Percentiles rank a stretch among this genome's conserved stretches.
These are phyloP conservation scores for Quercus rubra DNA, from an alignment of 306 rosid genomes.

Conservation along the genomic window DNA sequence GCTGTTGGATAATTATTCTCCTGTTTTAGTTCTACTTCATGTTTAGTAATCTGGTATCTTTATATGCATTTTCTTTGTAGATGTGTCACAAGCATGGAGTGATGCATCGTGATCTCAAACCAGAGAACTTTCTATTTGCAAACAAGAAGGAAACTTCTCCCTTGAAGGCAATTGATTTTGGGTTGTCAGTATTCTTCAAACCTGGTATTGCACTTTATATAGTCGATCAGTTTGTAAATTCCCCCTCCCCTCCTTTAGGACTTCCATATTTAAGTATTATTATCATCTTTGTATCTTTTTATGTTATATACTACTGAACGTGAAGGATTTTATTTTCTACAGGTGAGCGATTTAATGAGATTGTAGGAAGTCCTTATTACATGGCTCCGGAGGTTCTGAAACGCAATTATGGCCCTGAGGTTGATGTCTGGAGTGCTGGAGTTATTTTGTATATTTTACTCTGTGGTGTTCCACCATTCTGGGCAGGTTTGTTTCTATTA, in stretches of 20 bases:
- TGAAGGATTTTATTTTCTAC: slow-evolving; percentile 10
- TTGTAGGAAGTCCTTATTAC: slow-evolving; percentile 86
- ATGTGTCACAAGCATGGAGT: slow-evolving; percentile 58
- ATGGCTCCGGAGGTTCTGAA: slow-evolving; percentile 88
- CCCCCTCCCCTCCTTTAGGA: not conserved
- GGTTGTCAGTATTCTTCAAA: slow-evolving; percentile 49
- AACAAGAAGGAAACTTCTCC: slow-evolving; percentile 59
- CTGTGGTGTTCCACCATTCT: slow-evolving; percentile 83
- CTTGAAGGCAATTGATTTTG: slow-evolving; percentile 61
- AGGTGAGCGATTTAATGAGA: slow-evolving; percentile 53
- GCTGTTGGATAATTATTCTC: not conserved
- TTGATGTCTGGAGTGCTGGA: slow-evolving; percentile 92
- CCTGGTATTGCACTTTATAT: slow-evolving; percentile 35
- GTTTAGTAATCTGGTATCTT: not conserved
- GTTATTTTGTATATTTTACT: slow-evolving; percentile 79
- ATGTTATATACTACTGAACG: not conserved
- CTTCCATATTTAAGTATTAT: not conserved
- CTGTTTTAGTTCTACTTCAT: not conserved
- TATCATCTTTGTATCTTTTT: not conserved
- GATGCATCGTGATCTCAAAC: slow-evolving; percentile 68
- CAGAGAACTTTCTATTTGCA: slow-evolving; percentile 54
- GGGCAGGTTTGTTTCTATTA: slow-evolving; percentile 70
- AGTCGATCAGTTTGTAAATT: not conserved
- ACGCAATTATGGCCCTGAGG: slow-evolving; percentile 80
- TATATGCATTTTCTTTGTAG: slow-evolving; percentile 26